Percentiles rank a stretch among this genome's conserved stretches.
Evolutionary conservation across 2,329 filamentous ascomycete genomes (phyloP).

Genomic region (Fusarium irregulare): DNA sequence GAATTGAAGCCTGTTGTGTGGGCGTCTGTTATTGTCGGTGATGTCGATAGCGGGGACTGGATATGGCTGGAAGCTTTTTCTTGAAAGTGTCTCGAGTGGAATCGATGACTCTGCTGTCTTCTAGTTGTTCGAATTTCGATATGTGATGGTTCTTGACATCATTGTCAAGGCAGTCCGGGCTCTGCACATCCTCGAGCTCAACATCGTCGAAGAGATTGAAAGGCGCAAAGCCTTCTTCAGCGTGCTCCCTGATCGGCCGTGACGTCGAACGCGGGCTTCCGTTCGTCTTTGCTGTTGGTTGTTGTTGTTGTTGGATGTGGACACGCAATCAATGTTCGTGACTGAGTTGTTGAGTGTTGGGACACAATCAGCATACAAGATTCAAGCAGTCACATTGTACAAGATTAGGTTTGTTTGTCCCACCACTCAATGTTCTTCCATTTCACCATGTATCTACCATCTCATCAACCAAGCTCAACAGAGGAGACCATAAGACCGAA

Average conservation of each 20-base stretch:
- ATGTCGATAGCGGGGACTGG: background rate
- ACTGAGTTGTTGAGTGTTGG: accelerated
- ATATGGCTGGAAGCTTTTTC: no score
- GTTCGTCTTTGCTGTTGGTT: no score
- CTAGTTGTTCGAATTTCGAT: background rate
- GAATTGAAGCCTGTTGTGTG: no score
- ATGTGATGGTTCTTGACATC: background rate
- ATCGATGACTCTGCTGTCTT: no score
- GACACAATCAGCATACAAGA: background rate
- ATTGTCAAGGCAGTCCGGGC: background rate
- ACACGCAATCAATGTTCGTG: no score
- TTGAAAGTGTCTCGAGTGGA: no score
- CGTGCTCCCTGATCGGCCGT: background rate
- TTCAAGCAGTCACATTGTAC: background rate
- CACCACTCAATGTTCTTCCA: background rate
- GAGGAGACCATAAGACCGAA: background rate
- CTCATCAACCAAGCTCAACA: no score
- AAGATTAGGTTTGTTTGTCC: no score
- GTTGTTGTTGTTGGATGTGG: no score
- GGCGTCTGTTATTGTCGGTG: background rate
- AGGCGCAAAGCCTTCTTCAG: background rate
- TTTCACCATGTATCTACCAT: background rate
- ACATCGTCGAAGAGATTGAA: background rate
- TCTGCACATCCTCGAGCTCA: background rate
- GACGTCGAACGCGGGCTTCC: background rate